These are phyloP conservation scores for Ceratocystiopsis brevicomis DNA, from an alignment of 2,329 filamentous ascomycete genomes.

Conservation along the genomic window DNA sequence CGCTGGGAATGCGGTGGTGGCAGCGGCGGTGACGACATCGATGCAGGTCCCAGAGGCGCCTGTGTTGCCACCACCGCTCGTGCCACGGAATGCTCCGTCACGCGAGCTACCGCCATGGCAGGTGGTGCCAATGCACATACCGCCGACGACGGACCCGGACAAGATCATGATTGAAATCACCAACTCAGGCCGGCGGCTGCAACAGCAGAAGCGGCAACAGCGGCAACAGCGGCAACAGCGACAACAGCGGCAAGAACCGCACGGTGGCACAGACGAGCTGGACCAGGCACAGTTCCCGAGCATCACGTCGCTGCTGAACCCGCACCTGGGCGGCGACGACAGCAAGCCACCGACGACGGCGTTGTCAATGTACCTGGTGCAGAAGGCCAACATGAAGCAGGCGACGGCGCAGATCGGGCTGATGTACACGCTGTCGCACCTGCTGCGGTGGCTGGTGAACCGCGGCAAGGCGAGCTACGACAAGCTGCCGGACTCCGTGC, in stretches of 20 bases:
- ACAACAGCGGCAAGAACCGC: background rate
- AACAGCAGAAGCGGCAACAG: background rate
- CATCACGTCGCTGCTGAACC: background rate
- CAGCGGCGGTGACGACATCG: too few relatives aligned
- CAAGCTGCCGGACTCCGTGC: constrained; percentile 9
- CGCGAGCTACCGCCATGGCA: background rate
- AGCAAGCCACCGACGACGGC: background rate
- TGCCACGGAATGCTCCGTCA: background rate
- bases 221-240: background rate
- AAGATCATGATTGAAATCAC: constrained; percentile 2
- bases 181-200: background rate
- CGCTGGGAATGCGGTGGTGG: too few relatives aligned
- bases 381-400: constrained; percentile 1
- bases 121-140: constrained; percentile 3
- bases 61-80: too few relatives aligned
- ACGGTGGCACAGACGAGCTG: background rate
- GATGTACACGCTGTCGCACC: constrained; percentile 3
- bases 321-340: background rate
- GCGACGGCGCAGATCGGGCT: constrained; percentile 1
- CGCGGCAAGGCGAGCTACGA: constrained; percentile 2
- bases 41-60: too few relatives aligned
- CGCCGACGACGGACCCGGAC: constrained; percentile 2
- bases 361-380: background rate
- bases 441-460: constrained; percentile 3
- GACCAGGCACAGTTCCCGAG: background rate